Conservation (phyloP, 495 filamentous ascomycete species). For the Penicillium verhagenii region DNA sequence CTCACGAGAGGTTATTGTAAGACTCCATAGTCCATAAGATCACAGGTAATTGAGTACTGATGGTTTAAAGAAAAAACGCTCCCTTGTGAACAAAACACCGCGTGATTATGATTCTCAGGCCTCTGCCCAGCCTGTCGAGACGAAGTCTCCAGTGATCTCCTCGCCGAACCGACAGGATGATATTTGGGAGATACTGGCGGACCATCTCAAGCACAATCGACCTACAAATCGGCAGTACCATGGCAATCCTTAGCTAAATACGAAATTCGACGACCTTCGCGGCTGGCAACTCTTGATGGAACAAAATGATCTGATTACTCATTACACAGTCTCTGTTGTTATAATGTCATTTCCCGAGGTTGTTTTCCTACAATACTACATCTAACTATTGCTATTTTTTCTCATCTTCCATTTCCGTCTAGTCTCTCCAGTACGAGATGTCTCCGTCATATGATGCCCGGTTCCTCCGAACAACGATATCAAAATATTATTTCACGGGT, state of each 20-base stretch:
- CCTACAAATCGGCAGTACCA: background rate
- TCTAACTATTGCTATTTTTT: background rate
- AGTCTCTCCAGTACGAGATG: too few species aligned
- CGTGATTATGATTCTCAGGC: background rate
- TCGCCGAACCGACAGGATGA: background rate
- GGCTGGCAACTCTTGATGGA: too few species aligned
- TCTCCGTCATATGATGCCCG: too few species aligned
- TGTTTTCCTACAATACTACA: too few species aligned
- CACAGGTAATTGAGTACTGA: background rate
- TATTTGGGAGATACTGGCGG: background rate
- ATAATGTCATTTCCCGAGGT: too few species aligned
- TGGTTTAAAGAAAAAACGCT: background rate
- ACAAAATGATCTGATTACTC: too few species aligned
- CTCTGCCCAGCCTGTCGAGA: background rate
- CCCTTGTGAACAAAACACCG: background rate
- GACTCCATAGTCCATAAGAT: background rate
- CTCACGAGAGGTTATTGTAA: constrained; percentile 4
- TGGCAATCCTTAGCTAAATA: background rate
- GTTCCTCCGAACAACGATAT: too few species aligned
- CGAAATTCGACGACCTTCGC: background rate
- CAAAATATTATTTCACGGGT: background rate
- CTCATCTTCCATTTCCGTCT: background rate
- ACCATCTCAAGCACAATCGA: background rate
- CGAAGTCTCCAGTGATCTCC: background rate
- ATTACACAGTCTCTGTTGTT: too few species aligned